Base-by-base conservation (phyloP, 1,139 yeast species). In the Saccharomyces hybrid region DNA sequence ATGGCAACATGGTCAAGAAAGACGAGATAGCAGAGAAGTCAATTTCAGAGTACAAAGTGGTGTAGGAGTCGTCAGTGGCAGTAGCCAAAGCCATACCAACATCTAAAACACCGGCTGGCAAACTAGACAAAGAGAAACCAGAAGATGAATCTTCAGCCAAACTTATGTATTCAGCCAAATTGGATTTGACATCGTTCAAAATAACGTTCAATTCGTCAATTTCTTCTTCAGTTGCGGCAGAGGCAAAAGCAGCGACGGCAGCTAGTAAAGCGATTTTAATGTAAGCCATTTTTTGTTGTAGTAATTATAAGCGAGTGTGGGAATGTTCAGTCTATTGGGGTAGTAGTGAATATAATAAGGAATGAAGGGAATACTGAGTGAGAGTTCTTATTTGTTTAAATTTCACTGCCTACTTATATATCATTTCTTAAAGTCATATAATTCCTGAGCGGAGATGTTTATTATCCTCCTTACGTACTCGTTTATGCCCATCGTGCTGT, bases 11-110 rank as follows among this genome's bases (percentile, higher is more conserved):
- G 25, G 75, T 67, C 28, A 70, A 73, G 56, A 71, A 72, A 16
- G 70, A 56, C 20, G 71, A 61, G 48, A 67, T 68, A 25, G 63
- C 67, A 49, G 62, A 51, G 54, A 61, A 53, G 57, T 68, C 62
- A 52, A 67, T 59, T 50, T 56, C 52, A 50, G 61, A 49, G 57
- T 64, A 67, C 55, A 75, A 65, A 14, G 77, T 67, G 57, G 78
- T 75, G 68, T 72, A 75, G 48, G 74, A 66, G 38, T 71, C 72
- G 57, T 75, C 78, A 27, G 77, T 74, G 64, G 74, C 74, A 48
- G 78, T 74, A 48, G 63, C 59, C 50, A 69, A 67, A 51, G 63
- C 65, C 54, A 63, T 63, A 59, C 70, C 74, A n/a, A 75, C 58
- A 27, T 63, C 58, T 48, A 75, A 57, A 44, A 75, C 66, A 54